phyloP scores from a whole-genome alignment of 305 asterid genomes.

The Fraxinus ornus region DNA sequence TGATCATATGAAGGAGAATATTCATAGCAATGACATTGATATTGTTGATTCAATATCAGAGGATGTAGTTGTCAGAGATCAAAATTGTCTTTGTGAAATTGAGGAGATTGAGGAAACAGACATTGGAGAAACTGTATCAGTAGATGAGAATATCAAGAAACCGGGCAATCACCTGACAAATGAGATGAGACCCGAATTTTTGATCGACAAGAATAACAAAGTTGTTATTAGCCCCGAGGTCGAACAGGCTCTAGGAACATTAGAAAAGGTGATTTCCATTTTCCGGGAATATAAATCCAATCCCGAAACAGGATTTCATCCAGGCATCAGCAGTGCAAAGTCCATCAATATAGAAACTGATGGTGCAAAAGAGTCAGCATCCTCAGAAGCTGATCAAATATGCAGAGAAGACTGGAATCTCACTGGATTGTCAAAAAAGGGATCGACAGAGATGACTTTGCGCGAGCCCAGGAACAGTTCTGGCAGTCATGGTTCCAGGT shows the following conservation, averaged over 20 bases:
- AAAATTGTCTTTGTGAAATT: constrained; percentile 34
- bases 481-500: constrained; percentile 59
- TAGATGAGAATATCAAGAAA: constrained; percentile 13
- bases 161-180: constrained; percentile 6
- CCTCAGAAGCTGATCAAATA: constrained; percentile 30
- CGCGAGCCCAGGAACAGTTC: constrained; percentile 45
- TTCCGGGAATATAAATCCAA: constrained; percentile 39
- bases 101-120: constrained; percentile 53
- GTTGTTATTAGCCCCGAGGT: constrained; percentile 52
- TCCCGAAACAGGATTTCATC: constrained; percentile 16
- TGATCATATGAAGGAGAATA: constrained; percentile 13
- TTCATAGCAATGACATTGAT: constrained; percentile 3
- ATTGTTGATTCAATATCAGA: constrained; percentile 17
- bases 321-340: constrained; percentile 5
- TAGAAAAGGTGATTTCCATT: constrained; percentile 55
- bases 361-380: constrained; percentile 22
- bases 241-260: constrained; percentile 55
- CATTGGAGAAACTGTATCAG: constrained; percentile 17
- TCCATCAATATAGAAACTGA: constrained; percentile 15
- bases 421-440: constrained; percentile 20
- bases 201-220: constrained; percentile 21
- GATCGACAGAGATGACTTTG: constrained; percentile 28
- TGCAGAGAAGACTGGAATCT: constrained; percentile 6
- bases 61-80: constrained; percentile 18
- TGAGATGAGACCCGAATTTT: constrained; percentile 6